Evolutionary conservation across 164 flowering plant genomes (phyloP).

Genomic region (Brasenia schreberi): DNA sequence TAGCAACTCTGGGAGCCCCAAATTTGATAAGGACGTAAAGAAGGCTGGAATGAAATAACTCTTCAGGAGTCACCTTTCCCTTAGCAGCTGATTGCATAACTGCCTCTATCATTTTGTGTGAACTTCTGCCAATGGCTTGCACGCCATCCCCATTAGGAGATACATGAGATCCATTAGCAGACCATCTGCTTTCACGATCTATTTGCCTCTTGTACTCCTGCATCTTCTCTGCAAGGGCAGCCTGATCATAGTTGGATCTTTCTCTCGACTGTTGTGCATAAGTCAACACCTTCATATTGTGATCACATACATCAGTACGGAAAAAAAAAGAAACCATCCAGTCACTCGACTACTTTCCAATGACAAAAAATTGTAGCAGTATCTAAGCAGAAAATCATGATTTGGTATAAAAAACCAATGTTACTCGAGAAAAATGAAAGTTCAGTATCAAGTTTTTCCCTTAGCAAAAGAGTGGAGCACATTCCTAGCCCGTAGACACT

Average conservation of each 20-base stretch:
- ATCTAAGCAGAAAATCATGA: no score
- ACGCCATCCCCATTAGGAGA: conserved; percentile 45
- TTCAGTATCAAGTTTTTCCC: no score
- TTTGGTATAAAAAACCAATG: no score
- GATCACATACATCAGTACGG: no score
- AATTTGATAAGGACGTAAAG: neutral
- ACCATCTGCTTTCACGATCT: conserved; percentile 64
- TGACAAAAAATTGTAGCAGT: no score
- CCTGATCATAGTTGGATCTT: conserved; percentile 85
- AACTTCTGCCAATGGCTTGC: conserved; percentile 35
- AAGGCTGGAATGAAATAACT: neutral
- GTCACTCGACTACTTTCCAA: no score
- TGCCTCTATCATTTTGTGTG: conserved; percentile 45
- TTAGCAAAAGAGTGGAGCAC: no score
- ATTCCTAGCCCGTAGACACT: no score
- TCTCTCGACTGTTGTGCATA: conserved; percentile 92
- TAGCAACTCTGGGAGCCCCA: no score
- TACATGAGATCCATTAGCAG: conserved; percentile 49
- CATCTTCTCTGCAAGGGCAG: conserved; percentile 86
- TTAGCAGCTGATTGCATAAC: conserved; percentile 70
- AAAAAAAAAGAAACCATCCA: no score
- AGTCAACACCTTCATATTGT: conserved; percentile 55
- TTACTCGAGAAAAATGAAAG: no score
- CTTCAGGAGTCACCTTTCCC: conserved; percentile 57
- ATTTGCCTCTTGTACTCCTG: conserved; percentile 85